A percentile compares a stretch with the other conserved stretches of the same genome.
phyloP scores from a whole-genome alignment of 805 yeast genomes.

The Yarrowia sp. region DNA sequence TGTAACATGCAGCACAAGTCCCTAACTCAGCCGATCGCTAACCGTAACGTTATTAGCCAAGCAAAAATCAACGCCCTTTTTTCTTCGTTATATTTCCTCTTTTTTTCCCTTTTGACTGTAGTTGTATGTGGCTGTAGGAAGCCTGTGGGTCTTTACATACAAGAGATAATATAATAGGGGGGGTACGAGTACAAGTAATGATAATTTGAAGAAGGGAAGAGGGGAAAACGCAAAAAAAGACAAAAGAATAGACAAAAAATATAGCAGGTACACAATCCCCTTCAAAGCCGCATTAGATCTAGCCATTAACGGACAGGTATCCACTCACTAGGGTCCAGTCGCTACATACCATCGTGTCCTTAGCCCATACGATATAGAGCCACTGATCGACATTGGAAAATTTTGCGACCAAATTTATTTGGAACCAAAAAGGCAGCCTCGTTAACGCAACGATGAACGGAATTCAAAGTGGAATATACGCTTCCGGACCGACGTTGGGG shows the following conservation, averaged over 20 bases:
- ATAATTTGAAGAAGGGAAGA: too few relatives aligned
- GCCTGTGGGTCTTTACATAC: neutral
- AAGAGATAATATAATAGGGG: neutral
- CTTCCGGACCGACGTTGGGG: neutral
- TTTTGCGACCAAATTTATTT: neutral
- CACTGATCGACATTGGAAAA: constrained; percentile 9
- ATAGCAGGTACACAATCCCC: too few relatives aligned
- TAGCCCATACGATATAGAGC: too few relatives aligned
- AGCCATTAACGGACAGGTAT: neutral
- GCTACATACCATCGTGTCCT: too few relatives aligned
- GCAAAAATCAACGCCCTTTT: neutral
- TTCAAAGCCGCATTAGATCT: neutral
- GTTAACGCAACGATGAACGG: neutral
- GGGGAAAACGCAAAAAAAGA: neutral
- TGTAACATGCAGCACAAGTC: constrained; percentile 16
- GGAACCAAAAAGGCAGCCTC: neutral
- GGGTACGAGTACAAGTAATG: too few relatives aligned
- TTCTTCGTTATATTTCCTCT: too few relatives aligned
- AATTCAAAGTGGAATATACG: neutral
- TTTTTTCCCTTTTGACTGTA: too few relatives aligned
- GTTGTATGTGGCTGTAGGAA: neutral
- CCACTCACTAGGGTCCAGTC: too few relatives aligned
- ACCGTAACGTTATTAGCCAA: neutral
- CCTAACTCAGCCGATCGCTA: neutral
- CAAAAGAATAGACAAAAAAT: neutral